phyloP scores from a whole-genome alignment of 345 rosid genomes.

The Boechera stricta region DNA sequence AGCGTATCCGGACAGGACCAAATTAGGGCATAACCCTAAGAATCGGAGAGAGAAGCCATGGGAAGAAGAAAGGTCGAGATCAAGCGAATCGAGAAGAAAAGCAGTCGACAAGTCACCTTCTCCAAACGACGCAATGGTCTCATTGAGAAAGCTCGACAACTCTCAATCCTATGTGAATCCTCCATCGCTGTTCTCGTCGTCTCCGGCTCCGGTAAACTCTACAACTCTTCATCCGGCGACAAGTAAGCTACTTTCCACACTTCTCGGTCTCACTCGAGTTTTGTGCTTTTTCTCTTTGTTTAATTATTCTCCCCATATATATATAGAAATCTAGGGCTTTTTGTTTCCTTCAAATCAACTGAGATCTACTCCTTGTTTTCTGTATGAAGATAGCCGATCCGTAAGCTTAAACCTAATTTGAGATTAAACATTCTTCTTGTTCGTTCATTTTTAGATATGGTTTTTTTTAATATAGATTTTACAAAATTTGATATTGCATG shows the following conservation, averaged over 20 bases:
- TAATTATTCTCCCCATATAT: constrained; percentile 12
- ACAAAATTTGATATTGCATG: constrained; percentile 26
- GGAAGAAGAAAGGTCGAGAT: constrained; percentile 67
- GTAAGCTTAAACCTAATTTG: constrained; percentile 17
- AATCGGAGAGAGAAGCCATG: constrained; percentile 38
- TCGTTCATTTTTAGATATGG: constrained; percentile 17
- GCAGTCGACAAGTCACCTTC: constrained; percentile 71
- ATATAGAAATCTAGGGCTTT: constrained; percentile 13
- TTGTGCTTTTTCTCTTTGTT: neutral
- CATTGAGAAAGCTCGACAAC: constrained; percentile 70
- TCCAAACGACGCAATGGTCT: constrained; percentile 70
- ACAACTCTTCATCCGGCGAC: constrained; percentile 52
- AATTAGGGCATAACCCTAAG: constrained; percentile 4
- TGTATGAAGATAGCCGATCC: neutral
- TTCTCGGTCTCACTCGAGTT: constrained; percentile 6
- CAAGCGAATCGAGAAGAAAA: constrained; percentile 68
- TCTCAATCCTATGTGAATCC: constrained; percentile 72
- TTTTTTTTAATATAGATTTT: constrained; percentile 17
- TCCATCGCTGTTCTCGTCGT: constrained; percentile 62
- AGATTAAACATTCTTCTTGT: constrained; percentile 26
- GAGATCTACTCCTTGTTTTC: constrained; percentile 1
- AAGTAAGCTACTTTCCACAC: constrained; percentile 43
- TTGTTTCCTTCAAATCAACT: constrained; percentile 29
- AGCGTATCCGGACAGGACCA: neutral
- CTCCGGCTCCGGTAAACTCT: constrained; percentile 61